Evolutionary conservation across 2,329 filamentous ascomycete species (phyloP), one percentile per base, ranked within the genome.

Genomic region (Tricladium varicosporioides): DNA sequence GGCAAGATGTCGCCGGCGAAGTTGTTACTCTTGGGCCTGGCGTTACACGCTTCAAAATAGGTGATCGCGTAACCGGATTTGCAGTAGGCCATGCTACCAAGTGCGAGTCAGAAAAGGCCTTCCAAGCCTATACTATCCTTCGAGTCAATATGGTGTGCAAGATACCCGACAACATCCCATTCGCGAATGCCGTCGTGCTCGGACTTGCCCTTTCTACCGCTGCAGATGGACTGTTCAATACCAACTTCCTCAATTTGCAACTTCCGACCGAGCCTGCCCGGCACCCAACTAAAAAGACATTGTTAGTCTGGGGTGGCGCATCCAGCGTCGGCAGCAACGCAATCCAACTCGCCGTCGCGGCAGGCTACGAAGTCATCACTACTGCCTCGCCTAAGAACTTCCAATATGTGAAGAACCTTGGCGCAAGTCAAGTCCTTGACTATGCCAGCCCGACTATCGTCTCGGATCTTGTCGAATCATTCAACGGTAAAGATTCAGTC

Each of bases 61-160:
- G 63, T n/a, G 64, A 66, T 73, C 76, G 2, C 68, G 80, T 65
- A 78, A 81, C 60, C 76, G 80, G 64, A 2, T 65, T 62, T 40
- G 58, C 40, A 14, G 58, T 69, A 68, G 5, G 36, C 36, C 36
- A 40, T 80, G 40, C 62, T 8, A 61, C 59, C 11, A 53, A 60
- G 5, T 78, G 56, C 70, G 73, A 19, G 16, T 63, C 19, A 58
- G 59, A n/a, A 66, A 52, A 13, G 69, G 71, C 56, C 2, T 60
- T 60, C 22, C 69, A 72, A 48, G 53, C 60, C 19, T 70, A 70
- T 57, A 63, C 64, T 14, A 54, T 69, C 14, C 16, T 70, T 2
- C 32, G 50, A 16, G 57, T 51, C 2, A 53, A 64, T 36, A 46
- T 67, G 56, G 53, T 64, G 4, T 32, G 57, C 11, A 22, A 45